Evolutionary conservation across 2,329 filamentous ascomycete species (phyloP), one percentile per base, ranked within the genome.

Genomic region (Pyrenophora graminea): DNA sequence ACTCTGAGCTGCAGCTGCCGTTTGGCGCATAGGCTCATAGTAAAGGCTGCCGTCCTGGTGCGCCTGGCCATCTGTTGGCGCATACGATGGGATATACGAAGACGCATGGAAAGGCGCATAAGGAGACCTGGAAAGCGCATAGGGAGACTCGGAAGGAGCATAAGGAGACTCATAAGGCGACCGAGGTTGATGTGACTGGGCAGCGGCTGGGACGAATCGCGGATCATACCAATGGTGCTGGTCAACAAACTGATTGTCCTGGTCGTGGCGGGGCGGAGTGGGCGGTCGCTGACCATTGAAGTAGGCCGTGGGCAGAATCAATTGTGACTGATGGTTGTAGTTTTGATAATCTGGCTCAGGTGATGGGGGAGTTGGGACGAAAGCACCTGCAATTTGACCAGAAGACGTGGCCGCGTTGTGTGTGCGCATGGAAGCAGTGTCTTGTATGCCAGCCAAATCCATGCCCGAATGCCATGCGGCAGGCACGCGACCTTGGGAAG

Each of bases 201-300:
- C 10, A 23, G 17, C 7, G 19, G 2, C 13, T 34, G 36, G 10
- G 9, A 30, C 3, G 13, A 25, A 18, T n/a, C 27, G 23, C 15
- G 39, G 32, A 9, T 43, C 19, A 9, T 42, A 30, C 40, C 33
- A 39, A n/a, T 36, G 39, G 43, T 10, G n/a, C 15, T 40, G 30
- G 9, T 45, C 32, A 18, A 27, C 37, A 18, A 12, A 37, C 9
- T 23, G 39, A 30, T 51, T 32, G 3, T 53, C 33, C 6, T 27
- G 17, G 19, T 45, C 8, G 9, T 51, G 51, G 31, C 39, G 15
- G 33, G 54, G 51, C 7, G 43, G 51, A 33, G 50, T 51, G 17
- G 33, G 43, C 12, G 51, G 33, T 23, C 27, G 40, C 18, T 33
- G 19, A 8, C 27, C 15, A 19, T 39, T 8, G 1, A 19, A 31